A percentile compares a stretch with the other conserved stretches of the same genome.
Conservation (phyloP, 257 asterid genomes). For the Petunia secreta region DNA sequence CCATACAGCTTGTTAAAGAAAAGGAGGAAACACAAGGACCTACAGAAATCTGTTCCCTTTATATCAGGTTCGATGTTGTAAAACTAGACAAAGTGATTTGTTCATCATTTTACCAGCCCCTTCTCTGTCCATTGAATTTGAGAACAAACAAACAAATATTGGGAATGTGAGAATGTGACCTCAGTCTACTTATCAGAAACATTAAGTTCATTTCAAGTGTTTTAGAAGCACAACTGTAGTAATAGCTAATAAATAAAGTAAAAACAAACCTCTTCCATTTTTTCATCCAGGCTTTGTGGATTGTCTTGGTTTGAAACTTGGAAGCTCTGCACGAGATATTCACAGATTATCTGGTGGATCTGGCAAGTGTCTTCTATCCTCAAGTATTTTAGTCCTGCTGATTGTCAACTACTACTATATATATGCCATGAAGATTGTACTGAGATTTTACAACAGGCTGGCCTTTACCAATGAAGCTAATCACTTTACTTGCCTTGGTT, state of each 20-base stretch:
- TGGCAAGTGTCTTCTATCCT: conserved; percentile 17
- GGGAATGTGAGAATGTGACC: neutral
- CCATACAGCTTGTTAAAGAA: neutral
- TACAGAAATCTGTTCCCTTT: neutral
- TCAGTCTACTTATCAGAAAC: conserved; percentile 9
- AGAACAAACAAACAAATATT: conserved; percentile 2
- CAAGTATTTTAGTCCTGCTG: neutral
- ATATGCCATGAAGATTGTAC: neutral
- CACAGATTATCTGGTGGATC: conserved; percentile 11
- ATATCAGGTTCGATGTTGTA: neutral
- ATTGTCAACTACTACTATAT: neutral
- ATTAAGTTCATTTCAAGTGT: neutral
- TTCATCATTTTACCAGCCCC: neutral
- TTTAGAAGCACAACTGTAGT: neutral
- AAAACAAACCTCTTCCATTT: conserved; percentile 16
- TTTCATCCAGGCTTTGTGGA: conserved; percentile 20
- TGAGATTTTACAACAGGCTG: neutral
- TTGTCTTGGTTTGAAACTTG: neutral
- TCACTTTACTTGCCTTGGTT: neutral
- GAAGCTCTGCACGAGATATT: conserved; percentile 16
- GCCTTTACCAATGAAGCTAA: neutral
- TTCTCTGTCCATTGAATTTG: neutral
- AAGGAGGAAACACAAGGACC: neutral
- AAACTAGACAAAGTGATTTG: neutral
- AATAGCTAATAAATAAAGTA: neutral